A percentile compares a stretch with the other conserved stretches of the same genome.
Evolutionary conservation across 257 asterid species (phyloP).

Genomic region (Phtheirospermum japonicum): DNA sequence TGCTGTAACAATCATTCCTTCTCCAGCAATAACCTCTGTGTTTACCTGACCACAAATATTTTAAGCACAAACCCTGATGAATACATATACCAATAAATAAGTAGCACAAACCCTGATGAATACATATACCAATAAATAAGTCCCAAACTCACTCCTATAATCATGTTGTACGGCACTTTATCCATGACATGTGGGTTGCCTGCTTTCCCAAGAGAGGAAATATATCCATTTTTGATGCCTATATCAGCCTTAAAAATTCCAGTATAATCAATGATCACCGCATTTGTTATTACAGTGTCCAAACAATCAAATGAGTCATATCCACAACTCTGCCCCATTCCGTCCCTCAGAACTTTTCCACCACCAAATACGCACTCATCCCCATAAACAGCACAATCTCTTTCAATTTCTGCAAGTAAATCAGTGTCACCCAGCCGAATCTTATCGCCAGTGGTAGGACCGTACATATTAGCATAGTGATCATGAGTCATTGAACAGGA

Average conservation of each 20-base stretch:
- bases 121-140: conserved; percentile 16
- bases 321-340: conserved; percentile 95
- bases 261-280: conserved; percentile 77
- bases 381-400: conserved; percentile 67
- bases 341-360: conserved; percentile 89
- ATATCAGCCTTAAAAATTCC: conserved; percentile 93
- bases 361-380: conserved; percentile 99
- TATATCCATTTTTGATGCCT: conserved; percentile 80
- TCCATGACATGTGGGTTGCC: conserved; percentile 91
- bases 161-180: conserved; percentile 42
- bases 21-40: conserved; percentile 96
- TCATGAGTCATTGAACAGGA: conserved; percentile 60
- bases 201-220: conserved; percentile 70
- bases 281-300: conserved; percentile 94
- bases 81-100: background rate
- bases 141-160: conserved; percentile 73
- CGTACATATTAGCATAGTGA: conserved; percentile 80
- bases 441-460: conserved; percentile 89
- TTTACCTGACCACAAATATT: conserved; percentile 50
- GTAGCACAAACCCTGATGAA: conserved; percentile 17
- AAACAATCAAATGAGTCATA: conserved; percentile 49
- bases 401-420: conserved; percentile 82
- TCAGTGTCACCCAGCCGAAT: conserved; percentile 91
- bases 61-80: conserved; percentile 19
- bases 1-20: conserved; percentile 92